These are phyloP conservation scores for Nannizzia gypsea DNA, from an alignment of 2,329 filamentous ascomycete species.

Conservation along the genomic window DNA sequence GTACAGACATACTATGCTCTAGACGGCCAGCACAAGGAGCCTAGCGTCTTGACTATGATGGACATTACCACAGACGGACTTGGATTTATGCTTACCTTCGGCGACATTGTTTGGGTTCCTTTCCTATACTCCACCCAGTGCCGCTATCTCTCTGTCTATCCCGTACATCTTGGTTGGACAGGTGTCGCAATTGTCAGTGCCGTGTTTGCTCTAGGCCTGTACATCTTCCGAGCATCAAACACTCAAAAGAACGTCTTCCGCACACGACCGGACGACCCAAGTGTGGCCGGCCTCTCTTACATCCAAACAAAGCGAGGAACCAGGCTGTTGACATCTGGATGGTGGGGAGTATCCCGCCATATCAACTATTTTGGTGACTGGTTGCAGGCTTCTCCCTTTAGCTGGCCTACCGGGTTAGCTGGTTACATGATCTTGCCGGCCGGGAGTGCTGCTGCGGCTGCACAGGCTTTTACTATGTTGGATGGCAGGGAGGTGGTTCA, in stretches of 20 bases:
- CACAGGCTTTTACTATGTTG: slow-evolving; percentile 3
- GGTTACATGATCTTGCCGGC: slow-evolving; percentile 14
- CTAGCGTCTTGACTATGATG: slow-evolving; percentile 82
- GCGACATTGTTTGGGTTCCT: slow-evolving; percentile 84
- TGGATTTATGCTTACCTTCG: slow-evolving; percentile 88
- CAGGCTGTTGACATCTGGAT: slow-evolving; percentile 12
- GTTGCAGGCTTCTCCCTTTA: slow-evolving; percentile 14
- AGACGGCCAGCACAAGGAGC: slow-evolving; percentile 77
- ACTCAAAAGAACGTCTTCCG: slow-evolving; percentile 92
- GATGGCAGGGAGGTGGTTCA: slow-evolving; percentile 9
- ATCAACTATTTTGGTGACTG: slow-evolving; percentile 17
- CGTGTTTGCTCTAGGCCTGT: slow-evolving; percentile 63
- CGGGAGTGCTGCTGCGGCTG: slow-evolving; percentile 1
- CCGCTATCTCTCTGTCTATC: slow-evolving; percentile 73
- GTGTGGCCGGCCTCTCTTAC: slow-evolving; percentile 67
- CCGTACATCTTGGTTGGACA: slow-evolving; percentile 59
- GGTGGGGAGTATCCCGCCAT: slow-evolving; percentile 16
- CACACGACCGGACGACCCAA: slow-evolving; percentile 69
- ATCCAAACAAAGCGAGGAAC: slow-evolving; percentile 52
- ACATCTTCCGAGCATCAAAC: slow-evolving; percentile 88
- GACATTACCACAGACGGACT: slow-evolving; percentile 90
- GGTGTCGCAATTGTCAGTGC: slow-evolving; percentile 55
- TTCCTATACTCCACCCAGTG: slow-evolving; percentile 78
- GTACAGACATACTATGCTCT: slow-evolving; percentile 75
- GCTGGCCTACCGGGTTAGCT: slow-evolving; percentile 14